Percentiles rank a stretch among this genome's conserved stretches.
Conservation (phyloP, 208 protist genomes). For the Crithidia expoeki region DNA sequence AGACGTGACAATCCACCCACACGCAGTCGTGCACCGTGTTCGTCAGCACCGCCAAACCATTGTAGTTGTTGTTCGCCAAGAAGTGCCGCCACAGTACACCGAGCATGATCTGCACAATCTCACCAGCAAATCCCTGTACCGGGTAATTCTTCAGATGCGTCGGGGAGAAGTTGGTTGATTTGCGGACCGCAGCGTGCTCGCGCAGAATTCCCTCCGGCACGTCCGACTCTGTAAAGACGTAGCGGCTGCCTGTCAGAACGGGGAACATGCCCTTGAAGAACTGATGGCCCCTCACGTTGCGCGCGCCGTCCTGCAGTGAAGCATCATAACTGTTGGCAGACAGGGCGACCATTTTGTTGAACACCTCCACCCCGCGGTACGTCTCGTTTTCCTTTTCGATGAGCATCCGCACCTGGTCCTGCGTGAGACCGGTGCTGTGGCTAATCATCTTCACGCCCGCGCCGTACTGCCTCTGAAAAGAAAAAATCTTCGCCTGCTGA, state of each 20-base stretch:
- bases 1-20: slow-evolving; percentile 91
- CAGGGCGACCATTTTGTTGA: slow-evolving; percentile 91
- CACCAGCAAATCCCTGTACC: slow-evolving; percentile 93
- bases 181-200: slow-evolving; percentile 48
- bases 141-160: slow-evolving; percentile 95
- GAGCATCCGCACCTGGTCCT: slow-evolving; percentile 90
- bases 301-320: slow-evolving; percentile 82
- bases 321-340: slow-evolving; percentile 90
- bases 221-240: slow-evolving; percentile 91
- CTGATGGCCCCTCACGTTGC: slow-evolving; percentile 88
- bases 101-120: slow-evolving; percentile 94
- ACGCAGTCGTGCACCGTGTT: slow-evolving; percentile 96
- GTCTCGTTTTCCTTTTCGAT: slow-evolving; percentile 92
- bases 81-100: slow-evolving; percentile 93
- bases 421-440: slow-evolving; percentile 88
- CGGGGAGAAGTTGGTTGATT: slow-evolving; percentile 92
- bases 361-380: slow-evolving; percentile 88
- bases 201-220: slow-evolving; percentile 80
- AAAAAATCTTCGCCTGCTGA: slow-evolving; percentile 94
- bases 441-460: slow-evolving; percentile 92
- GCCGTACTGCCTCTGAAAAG: slow-evolving; percentile 94
- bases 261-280: slow-evolving; percentile 94
- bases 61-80: slow-evolving; percentile 85
- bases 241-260: slow-evolving; percentile 89
- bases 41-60: slow-evolving; percentile 86